A percentile compares a stretch with the other conserved stretches of the same genome.
Conservation (phyloP, 2,329 filamentous ascomycete species). For the Penicillium oxalicum region DNA sequence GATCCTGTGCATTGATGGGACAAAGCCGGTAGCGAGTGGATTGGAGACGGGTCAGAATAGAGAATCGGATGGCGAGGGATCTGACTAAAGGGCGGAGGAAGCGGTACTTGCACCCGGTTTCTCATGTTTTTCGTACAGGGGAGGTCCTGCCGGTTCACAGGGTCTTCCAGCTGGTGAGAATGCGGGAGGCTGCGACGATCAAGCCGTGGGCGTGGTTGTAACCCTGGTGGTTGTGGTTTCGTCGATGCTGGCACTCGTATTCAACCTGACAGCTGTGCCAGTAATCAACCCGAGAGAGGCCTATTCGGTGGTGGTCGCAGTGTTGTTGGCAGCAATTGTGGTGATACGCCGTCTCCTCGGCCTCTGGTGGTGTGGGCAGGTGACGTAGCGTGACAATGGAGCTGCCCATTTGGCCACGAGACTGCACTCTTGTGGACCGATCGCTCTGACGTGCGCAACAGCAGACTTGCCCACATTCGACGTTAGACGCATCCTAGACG, state of each 20-base stretch:
- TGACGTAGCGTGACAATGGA: neutral
- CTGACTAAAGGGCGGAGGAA: conserved; percentile 23
- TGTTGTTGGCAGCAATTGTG: neutral
- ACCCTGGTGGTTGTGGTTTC: no score
- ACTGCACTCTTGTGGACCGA: neutral
- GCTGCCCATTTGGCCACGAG: neutral
- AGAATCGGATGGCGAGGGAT: conserved; percentile 27
- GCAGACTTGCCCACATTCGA: no score
- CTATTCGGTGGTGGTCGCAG: neutral
- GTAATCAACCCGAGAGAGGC: no score
- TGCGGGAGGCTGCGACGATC: no score
- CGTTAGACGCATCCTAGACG: neutral
- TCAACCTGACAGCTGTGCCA: no score
- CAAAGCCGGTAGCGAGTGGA: conserved; percentile 23
- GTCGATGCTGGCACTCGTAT: no score
- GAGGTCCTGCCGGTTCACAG: neutral
- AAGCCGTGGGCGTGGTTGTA: no score
- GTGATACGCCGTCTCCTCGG: neutral
- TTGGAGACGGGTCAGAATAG: conserved; percentile 27
- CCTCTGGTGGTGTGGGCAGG: neutral
- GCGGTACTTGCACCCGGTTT: neutral
- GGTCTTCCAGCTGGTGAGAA: no score
- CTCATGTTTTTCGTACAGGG: neutral
- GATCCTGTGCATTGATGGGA: no score
- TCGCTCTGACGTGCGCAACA: no score